A percentile compares a stretch with the other conserved stretches of the same genome.
Conservation (phyloP, 495 filamentous ascomycete species). For the Ascodesmis nigricans region DNA sequence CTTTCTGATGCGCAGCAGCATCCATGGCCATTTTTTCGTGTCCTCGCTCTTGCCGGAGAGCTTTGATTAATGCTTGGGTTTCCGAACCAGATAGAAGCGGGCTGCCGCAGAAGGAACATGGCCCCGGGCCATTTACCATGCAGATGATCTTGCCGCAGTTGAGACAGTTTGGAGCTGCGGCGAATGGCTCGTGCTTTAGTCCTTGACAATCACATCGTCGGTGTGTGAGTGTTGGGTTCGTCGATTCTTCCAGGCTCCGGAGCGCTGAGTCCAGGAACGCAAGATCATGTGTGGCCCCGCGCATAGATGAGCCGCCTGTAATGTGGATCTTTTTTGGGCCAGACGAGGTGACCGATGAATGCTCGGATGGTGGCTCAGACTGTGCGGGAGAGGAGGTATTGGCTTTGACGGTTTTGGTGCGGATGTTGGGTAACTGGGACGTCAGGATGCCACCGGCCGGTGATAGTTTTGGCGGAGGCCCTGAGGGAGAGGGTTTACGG, state of each 20-base stretch:
- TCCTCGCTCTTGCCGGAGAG: slow-evolving; percentile 66
- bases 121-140: slow-evolving; percentile 77
- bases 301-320: slow-evolving; percentile 51
- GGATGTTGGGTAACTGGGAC: slow-evolving; percentile 43
- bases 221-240: slow-evolving; percentile 48
- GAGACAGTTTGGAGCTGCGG: slow-evolving; percentile 75
- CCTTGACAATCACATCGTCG: slow-evolving; percentile 70
- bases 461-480: slow-evolving; percentile 24
- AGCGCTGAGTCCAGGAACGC: slow-evolving; percentile 79
- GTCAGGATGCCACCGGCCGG: slow-evolving; percentile 55
- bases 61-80: slow-evolving; percentile 63
- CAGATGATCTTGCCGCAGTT: slow-evolving; percentile 94
- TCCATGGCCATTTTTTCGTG: slow-evolving; percentile 64
- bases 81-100: slow-evolving; percentile 50
- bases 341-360: too few relatives aligned
- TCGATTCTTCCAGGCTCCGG: slow-evolving; percentile 68
- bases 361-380: too few relatives aligned
- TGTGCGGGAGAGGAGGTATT: slow-evolving; percentile 3
- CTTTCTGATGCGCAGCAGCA: slow-evolving; percentile 40
- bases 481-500: slow-evolving; percentile 15
- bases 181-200: slow-evolving; percentile 59
- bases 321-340: slow-evolving; percentile 42
- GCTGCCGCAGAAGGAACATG: slow-evolving; percentile 73
- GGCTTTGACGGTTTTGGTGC: slow-evolving; percentile 22
- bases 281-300: slow-evolving; percentile 50